phyloP scores from a whole-genome alignment of 768 basidiomycete genomes.

The Tulasnella sp. region DNA sequence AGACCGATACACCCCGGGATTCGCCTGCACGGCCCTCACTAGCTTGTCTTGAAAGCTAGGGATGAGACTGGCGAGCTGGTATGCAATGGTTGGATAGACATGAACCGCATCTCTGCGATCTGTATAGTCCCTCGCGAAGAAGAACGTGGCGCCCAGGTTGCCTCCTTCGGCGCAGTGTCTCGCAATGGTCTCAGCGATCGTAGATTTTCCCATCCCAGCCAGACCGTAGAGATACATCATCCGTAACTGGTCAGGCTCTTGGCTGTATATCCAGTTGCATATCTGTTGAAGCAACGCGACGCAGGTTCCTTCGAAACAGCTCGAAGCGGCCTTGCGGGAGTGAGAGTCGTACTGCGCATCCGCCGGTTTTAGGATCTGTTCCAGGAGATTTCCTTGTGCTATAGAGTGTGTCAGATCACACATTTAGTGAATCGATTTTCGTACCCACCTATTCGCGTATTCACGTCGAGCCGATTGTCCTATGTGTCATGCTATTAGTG shows the following conservation, averaged over 20 bases:
- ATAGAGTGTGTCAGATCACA: no score
- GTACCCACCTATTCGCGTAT: no score
- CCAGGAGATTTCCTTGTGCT: no score
- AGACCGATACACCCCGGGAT: constrained; percentile 5
- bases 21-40: constrained; percentile 11
- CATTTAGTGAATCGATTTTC: no score
- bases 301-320: background rate
- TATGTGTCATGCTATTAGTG: no score
- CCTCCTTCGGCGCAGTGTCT: constrained; percentile 18
- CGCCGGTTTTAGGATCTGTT: background rate
- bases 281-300: background rate
- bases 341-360: background rate
- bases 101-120: constrained; percentile 20
- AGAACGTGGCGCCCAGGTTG: constrained; percentile 29
- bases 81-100: constrained; percentile 29
- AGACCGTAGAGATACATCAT: constrained; percentile 28
- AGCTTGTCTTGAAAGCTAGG: background rate
- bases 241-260: background rate
- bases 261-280: background rate
- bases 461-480: no score
- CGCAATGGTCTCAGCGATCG: constrained; percentile 32
- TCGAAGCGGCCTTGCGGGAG: background rate
- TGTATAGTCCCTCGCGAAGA: constrained; percentile 24
- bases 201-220: constrained; percentile 33
- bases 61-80: constrained; percentile 24